Conservation (phyloP, 768 basidiomycete species). For the Agaricus blazei region DNA sequence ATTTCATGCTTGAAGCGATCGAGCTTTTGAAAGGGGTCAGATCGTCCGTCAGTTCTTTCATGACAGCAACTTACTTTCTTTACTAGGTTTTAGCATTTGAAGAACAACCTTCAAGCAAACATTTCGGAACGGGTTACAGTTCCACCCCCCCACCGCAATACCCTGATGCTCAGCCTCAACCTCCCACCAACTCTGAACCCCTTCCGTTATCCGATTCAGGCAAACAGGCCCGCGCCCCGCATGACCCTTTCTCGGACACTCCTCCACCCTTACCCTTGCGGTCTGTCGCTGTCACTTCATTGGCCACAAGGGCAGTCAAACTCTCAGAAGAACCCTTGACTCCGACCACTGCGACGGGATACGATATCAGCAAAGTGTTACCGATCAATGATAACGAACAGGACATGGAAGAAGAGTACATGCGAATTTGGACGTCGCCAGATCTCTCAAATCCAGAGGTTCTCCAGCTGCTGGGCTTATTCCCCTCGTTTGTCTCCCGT, state of each 20-base stretch:
- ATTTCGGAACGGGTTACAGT: constrained; percentile 26
- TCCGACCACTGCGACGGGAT: constrained; percentile 30
- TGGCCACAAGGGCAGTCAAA: constrained; percentile 20
- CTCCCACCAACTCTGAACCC: constrained; percentile 38
- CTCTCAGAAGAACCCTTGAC: constrained; percentile 32
- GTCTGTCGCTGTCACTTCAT: constrained; percentile 47
- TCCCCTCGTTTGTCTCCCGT: constrained; percentile 73
- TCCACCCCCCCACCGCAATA: constrained; percentile 37
- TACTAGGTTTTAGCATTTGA: constrained; percentile 60
- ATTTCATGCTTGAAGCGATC: constrained; percentile 91
- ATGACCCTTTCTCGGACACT: constrained; percentile 77
- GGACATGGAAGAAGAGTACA: constrained; percentile 40
- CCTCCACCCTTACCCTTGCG: constrained; percentile 50
- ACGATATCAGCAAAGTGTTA: constrained; percentile 29
- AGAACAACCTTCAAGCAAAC: constrained; percentile 45
- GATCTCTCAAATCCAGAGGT: constrained; percentile 76
- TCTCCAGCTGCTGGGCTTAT: constrained; percentile 60
- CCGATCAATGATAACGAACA: constrained; percentile 20
- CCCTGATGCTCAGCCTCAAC: constrained; percentile 53
- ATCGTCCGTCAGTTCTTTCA: constrained; percentile 19
- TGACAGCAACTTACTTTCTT: constrained; percentile 11
- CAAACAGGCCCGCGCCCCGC: constrained; percentile 69
- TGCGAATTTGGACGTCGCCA: constrained; percentile 80
- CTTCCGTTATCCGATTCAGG: constrained; percentile 39
- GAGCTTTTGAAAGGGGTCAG: constrained; percentile 86